phyloP scores from a whole-genome alignment of 148 eudicot genomes.

The Agrostemma githago region DNA sequence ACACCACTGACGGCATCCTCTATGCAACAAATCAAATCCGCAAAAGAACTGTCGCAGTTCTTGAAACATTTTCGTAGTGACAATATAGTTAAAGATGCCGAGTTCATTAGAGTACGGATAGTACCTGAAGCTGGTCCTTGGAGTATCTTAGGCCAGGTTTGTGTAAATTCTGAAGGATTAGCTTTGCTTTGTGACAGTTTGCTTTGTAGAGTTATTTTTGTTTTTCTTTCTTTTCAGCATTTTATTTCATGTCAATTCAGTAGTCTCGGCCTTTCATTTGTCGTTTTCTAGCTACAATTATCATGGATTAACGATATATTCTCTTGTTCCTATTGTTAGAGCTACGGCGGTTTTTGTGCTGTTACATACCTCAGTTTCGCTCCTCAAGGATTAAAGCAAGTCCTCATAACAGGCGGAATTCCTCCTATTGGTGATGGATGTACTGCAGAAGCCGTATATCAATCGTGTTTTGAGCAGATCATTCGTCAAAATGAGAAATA shows the following conservation, averaged over 20 bases:
- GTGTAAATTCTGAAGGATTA: background rate
- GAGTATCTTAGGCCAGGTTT: slow-evolving; percentile 94
- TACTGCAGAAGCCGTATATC: slow-evolving; percentile 75
- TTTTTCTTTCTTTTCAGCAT: background rate
- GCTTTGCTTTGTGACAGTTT: background rate
- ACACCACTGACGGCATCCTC: slow-evolving; percentile 79
- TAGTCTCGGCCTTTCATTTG: background rate
- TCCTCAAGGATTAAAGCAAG: slow-evolving; percentile 87
- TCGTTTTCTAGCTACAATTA: background rate
- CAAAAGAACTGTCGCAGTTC: slow-evolving; percentile 58
- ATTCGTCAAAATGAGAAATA: slow-evolving; percentile 70
- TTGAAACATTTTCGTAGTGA: slow-evolving; percentile 85
- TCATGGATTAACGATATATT: background rate
- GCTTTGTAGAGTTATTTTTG: background rate
- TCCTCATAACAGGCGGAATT: slow-evolving; percentile 84
- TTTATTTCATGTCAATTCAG: too few relatives aligned
- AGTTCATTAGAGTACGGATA: slow-evolving; percentile 64
- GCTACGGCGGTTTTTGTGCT: slow-evolving; percentile 95
- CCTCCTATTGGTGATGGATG: slow-evolving; percentile 79
- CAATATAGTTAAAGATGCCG: slow-evolving; percentile 89
- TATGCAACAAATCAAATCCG: slow-evolving; percentile 71
- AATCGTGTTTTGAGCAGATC: slow-evolving; percentile 59
- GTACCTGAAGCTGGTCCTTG: slow-evolving; percentile 81
- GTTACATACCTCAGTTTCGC: slow-evolving; percentile 94
- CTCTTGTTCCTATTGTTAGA: slow-evolving; percentile 36